Conservation (phyloP, 176 grass and related monocot species). For the Melocanna baccifera region DNA sequence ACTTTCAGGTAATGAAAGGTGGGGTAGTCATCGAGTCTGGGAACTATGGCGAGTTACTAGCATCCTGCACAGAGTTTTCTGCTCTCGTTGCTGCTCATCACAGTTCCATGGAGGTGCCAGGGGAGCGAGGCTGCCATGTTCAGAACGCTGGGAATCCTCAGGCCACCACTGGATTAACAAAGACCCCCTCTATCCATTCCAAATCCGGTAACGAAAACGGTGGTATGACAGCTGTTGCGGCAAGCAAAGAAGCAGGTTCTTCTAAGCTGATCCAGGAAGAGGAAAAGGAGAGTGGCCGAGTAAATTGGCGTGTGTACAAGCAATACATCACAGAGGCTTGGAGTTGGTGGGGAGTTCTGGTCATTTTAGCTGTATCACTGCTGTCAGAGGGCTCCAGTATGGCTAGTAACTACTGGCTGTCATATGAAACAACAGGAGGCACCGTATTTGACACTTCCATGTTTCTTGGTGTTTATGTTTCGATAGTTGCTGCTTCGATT, state of each 20-base stretch:
- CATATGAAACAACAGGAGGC: slow-evolving; percentile 76
- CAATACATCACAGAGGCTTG: slow-evolving; percentile 76
- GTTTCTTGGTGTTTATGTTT: slow-evolving; percentile 71
- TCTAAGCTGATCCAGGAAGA: slow-evolving; percentile 79
- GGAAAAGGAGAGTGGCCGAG: slow-evolving; percentile 75
- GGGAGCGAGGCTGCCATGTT: slow-evolving; percentile 26
- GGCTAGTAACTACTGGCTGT: slow-evolving; percentile 93
- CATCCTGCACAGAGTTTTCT: slow-evolving; percentile 57
- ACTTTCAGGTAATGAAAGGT: slow-evolving; percentile 73
- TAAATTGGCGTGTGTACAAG: slow-evolving; percentile 71
- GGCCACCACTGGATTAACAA: background rate
- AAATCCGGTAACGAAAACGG: slow-evolving; percentile 19
- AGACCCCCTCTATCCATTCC: background rate
- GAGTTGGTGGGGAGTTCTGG: slow-evolving; percentile 74
- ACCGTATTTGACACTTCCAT: slow-evolving; percentile 51
- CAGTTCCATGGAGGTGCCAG: slow-evolving; percentile 81
- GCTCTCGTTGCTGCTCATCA: slow-evolving; percentile 80
- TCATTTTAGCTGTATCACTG: slow-evolving; percentile 39
- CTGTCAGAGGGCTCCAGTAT: slow-evolving; percentile 58
- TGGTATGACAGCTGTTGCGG: background rate
- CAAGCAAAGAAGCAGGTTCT: slow-evolving; percentile 44
- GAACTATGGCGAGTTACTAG: slow-evolving; percentile 55
- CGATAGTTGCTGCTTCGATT: slow-evolving; percentile 56
- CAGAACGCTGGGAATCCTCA: slow-evolving; percentile 28
- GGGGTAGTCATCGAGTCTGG: slow-evolving; percentile 65